Evolutionary conservation across 495 filamentous ascomycete species (phyloP).

Genomic region (Penicillium argentinense): DNA sequence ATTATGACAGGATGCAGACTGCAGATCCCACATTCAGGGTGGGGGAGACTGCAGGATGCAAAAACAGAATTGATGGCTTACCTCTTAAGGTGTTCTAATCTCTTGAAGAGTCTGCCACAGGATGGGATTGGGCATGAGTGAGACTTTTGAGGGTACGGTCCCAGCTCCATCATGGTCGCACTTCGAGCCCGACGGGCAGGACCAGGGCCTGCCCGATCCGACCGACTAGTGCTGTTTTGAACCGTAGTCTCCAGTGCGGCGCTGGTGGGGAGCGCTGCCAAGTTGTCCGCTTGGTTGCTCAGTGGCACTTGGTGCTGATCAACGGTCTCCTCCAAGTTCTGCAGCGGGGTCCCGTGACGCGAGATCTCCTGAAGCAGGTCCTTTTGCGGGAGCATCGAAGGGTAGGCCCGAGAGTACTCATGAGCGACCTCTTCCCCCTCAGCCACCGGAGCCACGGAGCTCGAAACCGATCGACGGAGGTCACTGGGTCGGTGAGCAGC

Average conservation of each 20-base stretch:
- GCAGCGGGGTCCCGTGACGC: constrained; percentile 81
- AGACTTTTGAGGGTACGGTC: constrained; percentile 94
- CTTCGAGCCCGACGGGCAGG: constrained; percentile 89
- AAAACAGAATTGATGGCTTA: constrained; percentile 56
- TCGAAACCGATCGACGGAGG: constrained; percentile 86
- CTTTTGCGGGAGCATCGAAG: constrained; percentile 69
- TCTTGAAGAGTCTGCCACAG: constrained; percentile 96
- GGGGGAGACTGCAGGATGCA: constrained; percentile 13
- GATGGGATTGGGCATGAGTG: constrained; percentile 99
- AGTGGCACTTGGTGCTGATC: constrained; percentile 60
- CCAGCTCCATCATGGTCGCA: constrained; percentile 93
- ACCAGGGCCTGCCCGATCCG: constrained; percentile 64
- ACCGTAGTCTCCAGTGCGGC: constrained; percentile 58
- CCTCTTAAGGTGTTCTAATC: constrained; percentile 98
- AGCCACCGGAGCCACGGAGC: constrained; percentile 77
- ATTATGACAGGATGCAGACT: constrained; percentile 22
- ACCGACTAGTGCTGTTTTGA: constrained; percentile 58
- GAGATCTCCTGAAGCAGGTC: constrained; percentile 80
- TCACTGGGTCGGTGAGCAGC: constrained; percentile 77
- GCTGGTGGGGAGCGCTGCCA: constrained; percentile 61
- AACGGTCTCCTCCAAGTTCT: constrained; percentile 75
- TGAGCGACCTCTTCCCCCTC: constrained; percentile 73
- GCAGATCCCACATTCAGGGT: constrained; percentile 9
- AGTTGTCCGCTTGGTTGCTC: constrained; percentile 66
- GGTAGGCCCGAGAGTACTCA: constrained; percentile 64